Base-by-base conservation (phyloP, 345 rosid genomes). In the Excoecaria agallocha region DNA sequence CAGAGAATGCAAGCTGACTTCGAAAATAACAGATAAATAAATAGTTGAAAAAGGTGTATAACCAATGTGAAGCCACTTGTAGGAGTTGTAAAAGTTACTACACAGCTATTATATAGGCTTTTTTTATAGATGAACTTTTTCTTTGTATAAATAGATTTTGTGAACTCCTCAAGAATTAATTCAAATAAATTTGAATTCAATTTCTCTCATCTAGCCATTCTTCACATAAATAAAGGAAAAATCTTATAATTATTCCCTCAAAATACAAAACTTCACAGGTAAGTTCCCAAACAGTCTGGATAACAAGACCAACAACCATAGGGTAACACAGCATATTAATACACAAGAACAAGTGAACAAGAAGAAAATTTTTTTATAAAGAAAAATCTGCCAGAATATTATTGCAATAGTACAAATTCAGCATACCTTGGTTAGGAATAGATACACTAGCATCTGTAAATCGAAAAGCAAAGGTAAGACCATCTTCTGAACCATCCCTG, bases 401-500 rank as follows among this genome's bases (percentile, higher is more conserved):
- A 58, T 59, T 63, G 54, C 68, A 80, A 64, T 24, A 63, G 63
- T 38, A 57, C 58, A 72, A 24, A 43, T 67, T 77, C 76, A 68
- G 70, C 82, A 65, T 90, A 95, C 99, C 99, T 80, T 93, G 98
- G 85, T 90, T 93, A 76, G 97, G 90, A 74, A 85, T 79, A 35
- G 98, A 90, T 74, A 79, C 57, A 55, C 92, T 83, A 74, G 92
- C 85, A 85, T 95, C 99, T 13, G 96, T 91, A 86, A 95, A 95
- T 74, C 99, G 94, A 84, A 95, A 95, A 72, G 96, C 90, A 87
- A 95, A 95, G 74, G 94, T 79, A 81, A 90, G 89, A 59, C 98
- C 92, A 76, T 93, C 99, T 79, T 91, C 99, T 66, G 98, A 85
- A 20, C 86, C 94, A 86, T 85, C 91, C 89, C 97, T 95, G 88